Evolutionary conservation across 805 yeast genomes (phyloP).

Genomic region (Lipomyces starkeyi): DNA sequence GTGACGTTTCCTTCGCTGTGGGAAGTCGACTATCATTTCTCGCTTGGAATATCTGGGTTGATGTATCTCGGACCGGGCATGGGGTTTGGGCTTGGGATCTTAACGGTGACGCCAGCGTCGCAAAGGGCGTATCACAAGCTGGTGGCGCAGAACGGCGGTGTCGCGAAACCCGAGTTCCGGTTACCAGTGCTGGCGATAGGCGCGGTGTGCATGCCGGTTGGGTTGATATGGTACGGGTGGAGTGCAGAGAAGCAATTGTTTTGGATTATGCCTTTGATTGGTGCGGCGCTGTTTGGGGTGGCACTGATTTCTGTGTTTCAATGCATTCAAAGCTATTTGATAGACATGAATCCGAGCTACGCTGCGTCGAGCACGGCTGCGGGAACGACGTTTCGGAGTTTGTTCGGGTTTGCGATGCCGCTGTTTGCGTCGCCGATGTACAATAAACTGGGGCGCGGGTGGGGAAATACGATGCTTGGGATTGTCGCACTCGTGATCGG

Average conservation of each 20-base stretch:
- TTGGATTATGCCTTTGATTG: constrained; percentile 70
- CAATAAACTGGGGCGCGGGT: constrained; percentile 67
- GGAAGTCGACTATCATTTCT: constrained; percentile 62
- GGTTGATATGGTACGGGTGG: constrained; percentile 75
- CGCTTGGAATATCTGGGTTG: constrained; percentile 64
- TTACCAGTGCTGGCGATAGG: constrained; percentile 58
- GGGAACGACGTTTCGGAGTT: constrained; percentile 79
- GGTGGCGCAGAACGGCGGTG: constrained; percentile 55
- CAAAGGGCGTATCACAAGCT: constrained; percentile 51
- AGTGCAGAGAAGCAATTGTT: constrained; percentile 59
- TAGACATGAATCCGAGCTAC: constrained; percentile 70
- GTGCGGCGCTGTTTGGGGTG: constrained; percentile 64
- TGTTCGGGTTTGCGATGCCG: constrained; percentile 75
- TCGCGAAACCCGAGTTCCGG: constrained; percentile 65
- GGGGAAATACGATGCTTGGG: constrained; percentile 79
- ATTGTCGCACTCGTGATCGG: constrained; percentile 60
- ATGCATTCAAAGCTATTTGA: constrained; percentile 65
- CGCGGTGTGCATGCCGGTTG: constrained; percentile 62
- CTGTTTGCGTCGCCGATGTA: constrained; percentile 86
- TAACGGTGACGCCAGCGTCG: constrained; percentile 58
- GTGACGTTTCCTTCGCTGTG: constrained; percentile 79
- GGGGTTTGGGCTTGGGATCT: constrained; percentile 68
- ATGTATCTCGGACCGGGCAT: constrained; percentile 81
- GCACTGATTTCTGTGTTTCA: constrained; percentile 70
- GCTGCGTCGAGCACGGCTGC: constrained; percentile 79